Percentiles rank a stretch among this genome's conserved stretches.
phyloP scores from a whole-genome alignment of 2,329 filamentous ascomycete species.

The Cladophialophora immunda region DNA sequence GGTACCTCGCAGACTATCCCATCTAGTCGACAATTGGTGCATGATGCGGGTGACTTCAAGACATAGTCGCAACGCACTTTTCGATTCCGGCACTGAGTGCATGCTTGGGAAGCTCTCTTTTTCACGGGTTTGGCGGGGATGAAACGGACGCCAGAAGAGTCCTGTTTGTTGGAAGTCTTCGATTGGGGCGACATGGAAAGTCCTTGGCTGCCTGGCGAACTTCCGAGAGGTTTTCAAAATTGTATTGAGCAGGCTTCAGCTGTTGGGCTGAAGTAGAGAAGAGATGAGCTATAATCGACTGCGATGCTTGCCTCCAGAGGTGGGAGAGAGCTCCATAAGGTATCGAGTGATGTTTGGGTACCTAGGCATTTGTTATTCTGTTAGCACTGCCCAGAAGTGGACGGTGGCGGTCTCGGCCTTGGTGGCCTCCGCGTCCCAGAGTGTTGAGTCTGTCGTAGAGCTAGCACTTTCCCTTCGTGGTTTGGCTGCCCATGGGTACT shows the following conservation, averaged over 20 bases:
- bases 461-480: neutral
- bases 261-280: neutral
- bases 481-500: neutral
- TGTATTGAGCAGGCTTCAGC: neutral
- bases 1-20: slow-evolving; percentile 14
- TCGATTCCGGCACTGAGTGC: slow-evolving; percentile 16
- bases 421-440: neutral
- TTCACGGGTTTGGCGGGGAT: slow-evolving; percentile 16
- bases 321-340: neutral
- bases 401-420: neutral
- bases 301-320: neutral
- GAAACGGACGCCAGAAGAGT: slow-evolving; percentile 8
- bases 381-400: neutral
- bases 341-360: neutral
- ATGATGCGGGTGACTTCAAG: slow-evolving; percentile 4
- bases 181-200: neutral
- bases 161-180: slow-evolving; percentile 3
- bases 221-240: neutral
- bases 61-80: slow-evolving; percentile 21
- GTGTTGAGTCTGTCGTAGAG: neutral
- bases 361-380: neutral
- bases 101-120: slow-evolving; percentile 20
- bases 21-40: slow-evolving; percentile 22
- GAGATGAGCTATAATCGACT: neutral
- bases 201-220: neutral